Evolutionary conservation across 1,284 basidiomycete species (phyloP).

Genomic region (Hemileia vastatrix): DNA sequence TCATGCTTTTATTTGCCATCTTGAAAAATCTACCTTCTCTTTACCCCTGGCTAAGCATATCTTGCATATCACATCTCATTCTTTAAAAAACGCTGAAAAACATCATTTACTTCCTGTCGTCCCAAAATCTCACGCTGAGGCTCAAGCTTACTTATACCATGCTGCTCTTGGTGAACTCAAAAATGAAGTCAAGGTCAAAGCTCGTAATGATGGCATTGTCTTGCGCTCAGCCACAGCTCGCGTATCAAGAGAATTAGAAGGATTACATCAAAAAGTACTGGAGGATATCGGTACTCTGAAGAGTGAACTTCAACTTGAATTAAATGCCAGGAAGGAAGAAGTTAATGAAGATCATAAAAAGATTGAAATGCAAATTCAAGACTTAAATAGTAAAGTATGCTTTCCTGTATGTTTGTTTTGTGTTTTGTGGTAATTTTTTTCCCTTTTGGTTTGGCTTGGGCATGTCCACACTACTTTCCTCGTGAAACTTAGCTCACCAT

Average conservation of each 20-base stretch:
- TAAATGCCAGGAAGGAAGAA: constrained; percentile 88
- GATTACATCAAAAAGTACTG: constrained; percentile 79
- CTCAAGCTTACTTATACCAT: constrained; percentile 80
- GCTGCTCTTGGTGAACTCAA: constrained; percentile 85
- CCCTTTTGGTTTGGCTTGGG: not conserved
- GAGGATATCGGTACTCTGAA: constrained; percentile 80
- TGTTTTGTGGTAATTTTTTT: not conserved
- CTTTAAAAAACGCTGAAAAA: constrained; percentile 12
- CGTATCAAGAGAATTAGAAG: constrained; percentile 78
- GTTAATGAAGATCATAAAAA: constrained; percentile 76
- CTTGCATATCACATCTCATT: not conserved
- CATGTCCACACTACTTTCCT: not conserved
- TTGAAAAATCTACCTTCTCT: constrained; percentile 6
- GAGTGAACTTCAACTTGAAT: constrained; percentile 95
- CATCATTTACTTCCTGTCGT: constrained; percentile 13
- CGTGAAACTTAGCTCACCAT: constrained; percentile 57
- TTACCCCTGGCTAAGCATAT: constrained; percentile 6
- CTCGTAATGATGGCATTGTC: constrained; percentile 72
- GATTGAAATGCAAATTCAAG: constrained; percentile 81
- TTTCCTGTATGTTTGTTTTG: constrained; percentile 42
- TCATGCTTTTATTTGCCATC: constrained; percentile 13
- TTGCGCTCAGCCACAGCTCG: constrained; percentile 64
- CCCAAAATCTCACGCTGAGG: constrained; percentile 19
- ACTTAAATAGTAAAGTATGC: constrained; percentile 36
- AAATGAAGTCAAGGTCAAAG: constrained; percentile 71